phyloP scores from a whole-genome alignment of 176 grass and related monocot species.

The Oryza brachyantha region DNA sequence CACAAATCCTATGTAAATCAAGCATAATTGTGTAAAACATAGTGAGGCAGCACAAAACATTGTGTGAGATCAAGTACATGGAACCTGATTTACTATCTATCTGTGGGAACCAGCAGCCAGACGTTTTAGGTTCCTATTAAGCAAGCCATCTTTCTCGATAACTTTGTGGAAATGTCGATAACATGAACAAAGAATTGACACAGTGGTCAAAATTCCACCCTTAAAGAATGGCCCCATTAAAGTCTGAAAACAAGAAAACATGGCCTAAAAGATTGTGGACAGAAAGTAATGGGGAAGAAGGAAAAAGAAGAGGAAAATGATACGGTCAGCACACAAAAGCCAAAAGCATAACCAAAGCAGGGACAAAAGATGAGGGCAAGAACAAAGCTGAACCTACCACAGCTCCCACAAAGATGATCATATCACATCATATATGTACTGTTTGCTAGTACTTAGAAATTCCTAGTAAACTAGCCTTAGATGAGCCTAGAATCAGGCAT shows the following conservation, averaged over 20 bases:
- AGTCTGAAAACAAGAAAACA: conserved; percentile 39
- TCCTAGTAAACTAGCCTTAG: neutral
- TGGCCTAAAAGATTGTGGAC: conserved; percentile 17
- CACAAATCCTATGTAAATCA: neutral
- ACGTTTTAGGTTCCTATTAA: neutral
- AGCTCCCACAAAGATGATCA: conserved; percentile 30
- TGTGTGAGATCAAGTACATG: neutral
- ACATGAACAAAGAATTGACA: conserved; percentile 5
- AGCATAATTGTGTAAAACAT: neutral
- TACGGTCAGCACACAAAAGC: conserved; percentile 48
- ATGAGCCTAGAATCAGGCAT: neutral
- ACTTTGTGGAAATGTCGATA: neutral
- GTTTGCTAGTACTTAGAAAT: conserved; percentile 16
- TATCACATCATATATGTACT: conserved; percentile 28
- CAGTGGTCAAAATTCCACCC: conserved; percentile 32
- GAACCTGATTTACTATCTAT: neutral
- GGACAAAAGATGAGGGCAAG: conserved; percentile 28
- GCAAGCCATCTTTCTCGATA: neutral
- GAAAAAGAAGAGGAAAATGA: conserved; percentile 18
- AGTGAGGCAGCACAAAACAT: conserved; percentile 10
- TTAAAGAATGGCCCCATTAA: conserved; percentile 42
- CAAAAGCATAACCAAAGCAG: conserved; percentile 45
- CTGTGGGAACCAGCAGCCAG: neutral
- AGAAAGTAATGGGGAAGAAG: conserved; percentile 35
- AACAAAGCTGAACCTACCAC: conserved; percentile 46